Conservation (phyloP, 2,329 filamentous ascomycete species). For the Penicillium capsulatum region DNA sequence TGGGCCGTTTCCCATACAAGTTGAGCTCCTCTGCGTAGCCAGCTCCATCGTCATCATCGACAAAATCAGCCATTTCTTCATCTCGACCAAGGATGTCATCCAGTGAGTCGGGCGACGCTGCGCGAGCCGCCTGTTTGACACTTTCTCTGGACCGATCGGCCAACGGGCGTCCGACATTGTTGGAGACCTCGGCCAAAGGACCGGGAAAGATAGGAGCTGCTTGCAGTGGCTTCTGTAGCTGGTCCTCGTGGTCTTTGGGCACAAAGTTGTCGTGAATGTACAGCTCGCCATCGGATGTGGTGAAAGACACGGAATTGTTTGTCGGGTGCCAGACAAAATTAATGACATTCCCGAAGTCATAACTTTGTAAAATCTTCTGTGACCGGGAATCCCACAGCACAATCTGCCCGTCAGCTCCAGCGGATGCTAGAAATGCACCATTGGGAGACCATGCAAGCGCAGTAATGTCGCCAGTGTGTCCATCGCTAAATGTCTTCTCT, state of each 20-base stretch:
- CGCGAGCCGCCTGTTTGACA: slow-evolving; percentile 51
- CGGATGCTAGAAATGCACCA: slow-evolving; percentile 73
- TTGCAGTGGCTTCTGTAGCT: slow-evolving; percentile 57
- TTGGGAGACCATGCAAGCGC: slow-evolving; percentile 92
- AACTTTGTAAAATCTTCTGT: slow-evolving; percentile 71
- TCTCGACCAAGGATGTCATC: slow-evolving; percentile 72
- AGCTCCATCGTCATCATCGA: slow-evolving; percentile 90
- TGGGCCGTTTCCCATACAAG: slow-evolving; percentile 59
- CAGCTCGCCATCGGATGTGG: slow-evolving; percentile 85
- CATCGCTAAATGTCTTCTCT: slow-evolving; percentile 72
- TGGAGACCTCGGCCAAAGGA: slow-evolving; percentile 64
- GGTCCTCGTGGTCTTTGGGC: slow-evolving; percentile 45
- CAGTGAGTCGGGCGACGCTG: slow-evolving; percentile 68
- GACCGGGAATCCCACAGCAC: slow-evolving; percentile 83
- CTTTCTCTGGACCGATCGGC: slow-evolving; percentile 55
- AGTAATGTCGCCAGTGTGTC: slow-evolving; percentile 79
- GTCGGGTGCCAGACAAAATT: slow-evolving; percentile 87
- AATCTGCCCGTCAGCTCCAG: slow-evolving; percentile 49
- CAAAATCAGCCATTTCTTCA: slow-evolving; percentile 72
- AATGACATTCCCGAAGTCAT: slow-evolving; percentile 78
- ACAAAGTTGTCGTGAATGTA: slow-evolving; percentile 71
- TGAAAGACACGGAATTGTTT: slow-evolving; percentile 85
- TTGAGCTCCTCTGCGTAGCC: slow-evolving; percentile 71
- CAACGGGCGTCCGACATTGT: slow-evolving; percentile 57
- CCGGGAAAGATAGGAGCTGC: slow-evolving; percentile 84